Base-by-base conservation (phyloP, 805 yeast species). In the Kodamaea hsintzibuensis region DNA sequence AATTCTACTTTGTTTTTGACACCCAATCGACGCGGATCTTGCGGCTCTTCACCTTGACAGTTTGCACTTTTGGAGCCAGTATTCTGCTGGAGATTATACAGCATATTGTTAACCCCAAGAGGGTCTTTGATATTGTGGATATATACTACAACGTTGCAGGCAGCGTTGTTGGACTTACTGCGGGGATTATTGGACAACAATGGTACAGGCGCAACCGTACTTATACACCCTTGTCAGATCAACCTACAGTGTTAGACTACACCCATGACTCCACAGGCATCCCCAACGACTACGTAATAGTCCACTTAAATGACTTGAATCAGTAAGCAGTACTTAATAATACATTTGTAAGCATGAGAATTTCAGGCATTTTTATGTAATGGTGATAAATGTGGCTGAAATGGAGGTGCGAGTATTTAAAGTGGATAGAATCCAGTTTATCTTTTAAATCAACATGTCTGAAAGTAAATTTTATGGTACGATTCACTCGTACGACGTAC, bases 21-120 rank as follows among this genome's bases (percentile, higher is more conserved):
- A 62, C 74, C 7, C 63, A 64, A 17, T 55, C 60, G 50, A 25
- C 42, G 14, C 42, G 47, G 18, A 9, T 42, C n/a, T 40, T 49
- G 3, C 19, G 43, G 30, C 42, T 50, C 12, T 22, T 42, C 7
- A 62, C 82, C 0, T 55, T 80, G 7, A 13, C 70, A 0, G 58
- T 73, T 2, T 82, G 87, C 61, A 77, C 82, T 0, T n/a, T 78
- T 1, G 72, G 70, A 2, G 85, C 78, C 0, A 69, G 81, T 12
- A 62, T 82, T 2, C 69, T 71, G 1, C 84, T 84, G 67, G 89
- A 84, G 60, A 67, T 77, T 47, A 52, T 76, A 1, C 89, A 84
- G 58, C 74, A 74, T 14, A 7, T 70, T 14, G 66, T 82, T 2
- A 74, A 81, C 39, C 78, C 84, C 0, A 60, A 56, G 2, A 61